Conservation (phyloP, 2,329 filamentous ascomycete genomes). For the Penicillium aurantiogriseum region DNA sequence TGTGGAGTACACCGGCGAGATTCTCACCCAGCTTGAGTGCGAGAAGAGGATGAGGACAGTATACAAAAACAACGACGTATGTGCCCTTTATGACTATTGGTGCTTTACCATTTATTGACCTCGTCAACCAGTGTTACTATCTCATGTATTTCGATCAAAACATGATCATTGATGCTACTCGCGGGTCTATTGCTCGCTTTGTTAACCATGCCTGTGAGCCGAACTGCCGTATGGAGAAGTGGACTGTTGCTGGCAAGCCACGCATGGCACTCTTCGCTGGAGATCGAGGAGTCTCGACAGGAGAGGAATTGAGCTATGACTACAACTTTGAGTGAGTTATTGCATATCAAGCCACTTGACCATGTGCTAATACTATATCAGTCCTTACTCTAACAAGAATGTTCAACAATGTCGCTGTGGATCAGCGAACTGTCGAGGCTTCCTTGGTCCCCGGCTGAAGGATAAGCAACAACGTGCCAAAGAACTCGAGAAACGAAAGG, state of each 20-base stretch:
- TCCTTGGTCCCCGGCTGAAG: constrained; percentile 57
- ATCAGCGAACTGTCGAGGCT: constrained; percentile 59
- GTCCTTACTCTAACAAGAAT: constrained; percentile 60
- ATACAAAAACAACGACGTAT: constrained; percentile 90
- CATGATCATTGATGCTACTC: constrained; percentile 97
- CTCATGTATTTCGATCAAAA: constrained; percentile 98
- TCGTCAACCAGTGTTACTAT: constrained; percentile 75
- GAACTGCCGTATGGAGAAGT: constrained; percentile 97
- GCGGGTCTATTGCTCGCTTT: constrained; percentile 92
- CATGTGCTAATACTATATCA: constrained; percentile 25
- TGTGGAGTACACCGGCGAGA: constrained; percentile 96
- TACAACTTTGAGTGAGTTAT: constrained; percentile 66
- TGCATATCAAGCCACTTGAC: neutral
- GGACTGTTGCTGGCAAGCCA: constrained; percentile 89
- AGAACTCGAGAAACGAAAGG: constrained; percentile 26
- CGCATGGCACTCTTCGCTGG: constrained; percentile 97
- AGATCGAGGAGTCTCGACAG: constrained; percentile 83
- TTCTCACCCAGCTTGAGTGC: constrained; percentile 92
- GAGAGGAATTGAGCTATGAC: constrained; percentile 95
- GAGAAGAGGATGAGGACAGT: constrained; percentile 88
- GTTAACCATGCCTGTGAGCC: constrained; percentile 97
- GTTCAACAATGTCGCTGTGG: constrained; percentile 65
- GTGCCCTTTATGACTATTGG: constrained; percentile 26
- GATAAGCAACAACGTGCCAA: constrained; percentile 44
- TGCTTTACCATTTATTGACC: constrained; percentile 12